Evolutionary conservation across 2,329 filamentous ascomycete species (phyloP).

Genomic region (Helotiales sp.): DNA sequence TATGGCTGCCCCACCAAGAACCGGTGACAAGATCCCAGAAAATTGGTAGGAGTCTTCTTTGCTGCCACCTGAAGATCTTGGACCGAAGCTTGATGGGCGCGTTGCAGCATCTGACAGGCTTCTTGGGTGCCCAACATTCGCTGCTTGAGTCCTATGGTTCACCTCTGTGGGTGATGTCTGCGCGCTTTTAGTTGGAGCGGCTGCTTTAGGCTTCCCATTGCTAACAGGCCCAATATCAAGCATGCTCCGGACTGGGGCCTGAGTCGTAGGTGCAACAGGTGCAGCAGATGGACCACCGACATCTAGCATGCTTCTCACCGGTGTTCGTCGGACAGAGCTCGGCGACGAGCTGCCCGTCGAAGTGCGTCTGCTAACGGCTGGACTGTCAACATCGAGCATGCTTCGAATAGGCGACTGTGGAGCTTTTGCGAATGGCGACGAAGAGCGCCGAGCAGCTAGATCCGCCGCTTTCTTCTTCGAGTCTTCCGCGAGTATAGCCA

Average conservation of each 20-base stretch:
- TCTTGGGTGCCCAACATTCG: conserved; percentile 35
- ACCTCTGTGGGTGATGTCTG: conserved; percentile 48
- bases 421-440: conserved; percentile 52
- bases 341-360: neutral
- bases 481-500: conserved; percentile 60
- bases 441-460: conserved; percentile 42
- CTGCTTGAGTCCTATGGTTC: conserved; percentile 35
- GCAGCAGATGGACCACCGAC: conserved; percentile 4
- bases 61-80: conserved; percentile 34
- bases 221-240: conserved; percentile 49
- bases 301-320: conserved; percentile 38
- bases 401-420: conserved; percentile 50
- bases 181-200: conserved; percentile 44
- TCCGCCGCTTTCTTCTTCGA: conserved; percentile 33
- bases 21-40: conserved; percentile 55
- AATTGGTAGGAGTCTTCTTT: conserved; percentile 59
- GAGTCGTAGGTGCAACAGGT: conserved; percentile 8
- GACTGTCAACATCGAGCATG: conserved; percentile 56
- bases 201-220: conserved; percentile 19
- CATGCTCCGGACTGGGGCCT: conserved; percentile 61
- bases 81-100: conserved; percentile 49
- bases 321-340: neutral
- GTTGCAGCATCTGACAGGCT: conserved; percentile 56
- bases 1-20: conserved; percentile 40
- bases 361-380: neutral